Percentiles rank a stretch among this genome's conserved stretches.
These are phyloP conservation scores for Saccharomycopsis vini DNA, from an alignment of 805 yeast genomes.

Conservation along the genomic window DNA sequence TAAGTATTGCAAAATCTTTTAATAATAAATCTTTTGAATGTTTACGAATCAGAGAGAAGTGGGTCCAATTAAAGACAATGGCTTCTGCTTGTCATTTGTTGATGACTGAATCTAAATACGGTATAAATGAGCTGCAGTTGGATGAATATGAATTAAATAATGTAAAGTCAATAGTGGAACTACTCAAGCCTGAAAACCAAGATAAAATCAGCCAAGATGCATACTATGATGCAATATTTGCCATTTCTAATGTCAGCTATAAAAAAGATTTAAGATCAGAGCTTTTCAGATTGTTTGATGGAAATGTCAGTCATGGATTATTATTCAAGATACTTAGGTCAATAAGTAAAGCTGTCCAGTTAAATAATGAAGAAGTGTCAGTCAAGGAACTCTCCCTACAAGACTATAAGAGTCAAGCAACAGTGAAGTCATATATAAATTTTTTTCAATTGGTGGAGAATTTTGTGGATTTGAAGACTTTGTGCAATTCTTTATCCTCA, in stretches of 20 bases:
- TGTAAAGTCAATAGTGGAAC: slow-evolving; percentile 58
- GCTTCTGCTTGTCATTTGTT: slow-evolving; percentile 59
- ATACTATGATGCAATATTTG: slow-evolving; percentile 51
- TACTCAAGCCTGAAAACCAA: slow-evolving; percentile 56
- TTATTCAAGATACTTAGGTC: slow-evolving; percentile 62
- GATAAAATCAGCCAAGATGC: slow-evolving; percentile 27
- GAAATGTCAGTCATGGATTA: slow-evolving; percentile 79
- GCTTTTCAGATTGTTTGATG: slow-evolving; percentile 67
- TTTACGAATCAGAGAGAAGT: slow-evolving; percentile 44
- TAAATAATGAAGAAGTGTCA: slow-evolving; percentile 22
- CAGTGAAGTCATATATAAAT: slow-evolving; percentile 30
- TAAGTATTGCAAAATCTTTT: slow-evolving; percentile 66
- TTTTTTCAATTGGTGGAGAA: slow-evolving; percentile 57
- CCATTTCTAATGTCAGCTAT: slow-evolving; percentile 60
- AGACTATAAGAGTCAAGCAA: slow-evolving; percentile 34
- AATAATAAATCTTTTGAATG: slow-evolving; percentile 45
- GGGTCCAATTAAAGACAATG: slow-evolving; percentile 55
- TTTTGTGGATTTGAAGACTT: slow-evolving; percentile 42
- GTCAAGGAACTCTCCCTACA: slow-evolving; percentile 19
- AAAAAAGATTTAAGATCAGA: slow-evolving; percentile 69
- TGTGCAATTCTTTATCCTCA: slow-evolving; percentile 24
- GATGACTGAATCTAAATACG: slow-evolving; percentile 17
- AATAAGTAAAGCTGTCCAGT: slow-evolving; percentile 43
- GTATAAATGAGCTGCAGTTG: slow-evolving; percentile 50
- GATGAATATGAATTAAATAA: slow-evolving; percentile 68